Evolutionary conservation across 1,139 yeast genomes (phyloP).

Genomic region (Geotrichum reessii): DNA sequence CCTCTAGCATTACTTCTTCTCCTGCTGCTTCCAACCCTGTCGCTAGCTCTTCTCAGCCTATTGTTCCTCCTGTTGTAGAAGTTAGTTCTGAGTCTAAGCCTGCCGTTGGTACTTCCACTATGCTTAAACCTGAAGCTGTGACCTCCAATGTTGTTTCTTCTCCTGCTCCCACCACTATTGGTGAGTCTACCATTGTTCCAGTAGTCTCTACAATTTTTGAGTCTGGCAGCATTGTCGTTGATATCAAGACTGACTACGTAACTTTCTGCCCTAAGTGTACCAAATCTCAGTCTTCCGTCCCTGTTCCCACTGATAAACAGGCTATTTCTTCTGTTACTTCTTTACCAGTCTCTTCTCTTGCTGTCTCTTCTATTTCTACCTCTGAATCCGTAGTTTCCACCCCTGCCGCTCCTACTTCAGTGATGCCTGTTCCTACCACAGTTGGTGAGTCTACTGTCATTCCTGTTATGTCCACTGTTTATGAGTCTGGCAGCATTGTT

Average conservation of each 20-base stretch:
- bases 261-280: slow-evolving; percentile 1
- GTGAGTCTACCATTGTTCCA: neutral
- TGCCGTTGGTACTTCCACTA: neutral
- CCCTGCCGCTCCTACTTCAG: neutral
- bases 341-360: slow-evolving; percentile 7
- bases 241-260: neutral
- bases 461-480: neutral
- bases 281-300: neutral
- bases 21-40: neutral
- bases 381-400: neutral
- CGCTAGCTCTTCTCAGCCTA: neutral
- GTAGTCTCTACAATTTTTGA: neutral
- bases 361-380: slow-evolving; percentile 6
- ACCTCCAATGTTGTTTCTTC: neutral
- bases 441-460: neutral
- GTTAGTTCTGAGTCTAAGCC: neutral
- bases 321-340: neutral
- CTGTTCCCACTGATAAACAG: neutral
- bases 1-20: neutral
- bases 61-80: neutral
- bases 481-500: too few relatives aligned
- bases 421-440: too few relatives aligned
- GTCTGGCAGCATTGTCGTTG: neutral
- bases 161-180: neutral
- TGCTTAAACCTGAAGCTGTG: neutral